Base-by-base conservation (phyloP, 2,329 filamentous ascomycete genomes). In the Epichloe hybrida region DNA sequence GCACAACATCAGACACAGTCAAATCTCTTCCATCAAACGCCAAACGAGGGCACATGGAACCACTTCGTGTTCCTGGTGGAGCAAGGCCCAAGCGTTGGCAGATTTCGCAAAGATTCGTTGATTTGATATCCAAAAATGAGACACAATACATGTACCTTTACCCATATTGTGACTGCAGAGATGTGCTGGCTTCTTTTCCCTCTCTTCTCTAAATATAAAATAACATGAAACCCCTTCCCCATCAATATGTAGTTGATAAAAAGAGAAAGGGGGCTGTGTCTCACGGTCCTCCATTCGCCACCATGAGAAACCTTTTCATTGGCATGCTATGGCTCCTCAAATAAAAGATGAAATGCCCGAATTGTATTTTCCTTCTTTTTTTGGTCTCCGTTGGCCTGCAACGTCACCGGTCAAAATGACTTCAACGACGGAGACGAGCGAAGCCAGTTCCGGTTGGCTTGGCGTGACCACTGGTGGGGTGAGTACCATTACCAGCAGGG, bases 401-500 rank as follows among this genome's bases (percentile, higher is more conserved):
- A 46, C 50, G 37, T 42, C 46, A 42, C 37, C 34, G 13, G 11
- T 38, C 13, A 46, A 46, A 23, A 3, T 1, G 1, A 13, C 7
- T 48, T n/a, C 65, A 68, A 53, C 61, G 64, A 56, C 61, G 58
- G 50, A 64, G 61, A 51, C 61, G 60, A 51, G 61, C 60, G 56
- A 63, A 64, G 55, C 67, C 68, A 50, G 68, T 65, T 52, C 67
- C 68, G 49, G 67, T 65, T 52, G 68, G 65, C 42, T 54, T 54
- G 38, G 65, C 61, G 37, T 57, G 60, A 48, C 65, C 65, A 54
- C 60, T 54, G 45, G 65, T 48, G 15, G 46, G 55, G 51, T 53
- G 54, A 47, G 68, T 67, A 52, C 62, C 63, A 64, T 69, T 69
- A 55, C 61, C 61, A 48, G 60, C 62, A 47, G 71, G 71, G 65